Conservation (phyloP, 805 yeast species). For the Monosporozyma yasuniensis region DNA sequence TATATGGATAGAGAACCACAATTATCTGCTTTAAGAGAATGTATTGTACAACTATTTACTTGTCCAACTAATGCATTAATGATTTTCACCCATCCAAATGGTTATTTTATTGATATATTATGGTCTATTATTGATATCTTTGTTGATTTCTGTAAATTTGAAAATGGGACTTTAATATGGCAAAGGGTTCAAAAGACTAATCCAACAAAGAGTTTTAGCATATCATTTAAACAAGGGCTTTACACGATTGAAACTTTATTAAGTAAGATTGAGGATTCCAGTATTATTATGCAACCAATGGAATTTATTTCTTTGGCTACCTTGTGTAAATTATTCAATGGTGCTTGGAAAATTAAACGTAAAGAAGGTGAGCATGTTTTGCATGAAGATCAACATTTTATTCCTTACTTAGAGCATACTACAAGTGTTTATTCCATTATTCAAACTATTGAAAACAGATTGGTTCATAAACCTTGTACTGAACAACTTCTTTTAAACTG, state of each 20-base stretch:
- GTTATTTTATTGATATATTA: constrained; percentile 36
- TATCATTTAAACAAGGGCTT: constrained; percentile 29
- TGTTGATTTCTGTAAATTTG: constrained; percentile 33
- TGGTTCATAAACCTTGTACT: constrained; percentile 13
- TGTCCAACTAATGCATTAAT: constrained; percentile 69
- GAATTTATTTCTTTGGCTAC: constrained; percentile 36
- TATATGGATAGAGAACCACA: constrained; percentile 82
- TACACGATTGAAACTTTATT: constrained; percentile 30
- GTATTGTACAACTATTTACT: constrained; percentile 82
- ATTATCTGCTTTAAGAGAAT: constrained; percentile 56
- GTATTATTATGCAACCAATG: constrained; percentile 29
- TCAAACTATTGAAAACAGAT: constrained; percentile 29
- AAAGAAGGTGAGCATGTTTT: constrained; percentile 64
- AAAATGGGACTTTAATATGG: constrained; percentile 30
- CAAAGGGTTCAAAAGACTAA: constrained; percentile 28
- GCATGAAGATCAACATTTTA: constrained; percentile 43
- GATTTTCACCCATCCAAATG: constrained; percentile 31
- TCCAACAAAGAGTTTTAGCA: constrained; percentile 28
- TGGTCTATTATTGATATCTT: constrained; percentile 40
- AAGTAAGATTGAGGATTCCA: constrained; percentile 28
- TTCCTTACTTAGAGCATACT: constrained; percentile 42
- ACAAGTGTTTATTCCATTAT: constrained; percentile 37
- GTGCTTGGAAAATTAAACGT: constrained; percentile 46
- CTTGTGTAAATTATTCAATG: constrained; percentile 48
- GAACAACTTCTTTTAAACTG: constrained; percentile 23